These are phyloP conservation scores for Maudiozyma bulderi DNA, from an alignment of 805 yeast species.

Conservation along the genomic window DNA sequence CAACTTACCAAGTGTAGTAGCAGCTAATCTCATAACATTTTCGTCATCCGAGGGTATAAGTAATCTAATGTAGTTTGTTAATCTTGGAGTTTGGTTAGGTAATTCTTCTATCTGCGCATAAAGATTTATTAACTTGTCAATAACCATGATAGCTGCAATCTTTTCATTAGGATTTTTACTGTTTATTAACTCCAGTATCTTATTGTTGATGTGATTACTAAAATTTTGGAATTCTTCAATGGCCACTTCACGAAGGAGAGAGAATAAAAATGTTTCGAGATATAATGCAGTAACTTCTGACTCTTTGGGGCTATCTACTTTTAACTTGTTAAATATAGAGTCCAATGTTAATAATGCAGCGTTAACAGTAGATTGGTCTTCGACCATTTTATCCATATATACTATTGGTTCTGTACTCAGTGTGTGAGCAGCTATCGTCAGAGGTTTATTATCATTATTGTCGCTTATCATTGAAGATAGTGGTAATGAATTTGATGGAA, in stretches of 20 bases:
- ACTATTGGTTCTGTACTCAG: neutral
- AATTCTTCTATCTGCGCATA: constrained; percentile 71
- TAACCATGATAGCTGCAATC: constrained; percentile 83
- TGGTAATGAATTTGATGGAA: neutral
- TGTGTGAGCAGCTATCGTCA: neutral
- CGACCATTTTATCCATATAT: neutral
- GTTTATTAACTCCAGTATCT: constrained; percentile 68
- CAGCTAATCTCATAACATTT: constrained; percentile 73
- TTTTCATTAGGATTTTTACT: constrained; percentile 56
- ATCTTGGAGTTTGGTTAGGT: constrained; percentile 73
- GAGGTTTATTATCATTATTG: neutral
- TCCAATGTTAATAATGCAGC: constrained; percentile 6
- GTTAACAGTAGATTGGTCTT: neutral
- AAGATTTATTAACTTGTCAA: constrained; percentile 71
- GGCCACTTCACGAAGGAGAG: constrained; percentile 66
- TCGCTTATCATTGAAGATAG: neutral
- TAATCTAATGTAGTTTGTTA: constrained; percentile 69
- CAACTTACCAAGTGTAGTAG: constrained; percentile 71
- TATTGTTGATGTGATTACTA: constrained; percentile 72
- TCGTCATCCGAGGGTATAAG: constrained; percentile 69
- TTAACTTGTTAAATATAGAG: constrained; percentile 26
- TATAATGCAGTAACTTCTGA: constrained; percentile 46
- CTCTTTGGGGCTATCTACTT: constrained; percentile 23
- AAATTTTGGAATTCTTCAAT: constrained; percentile 68
- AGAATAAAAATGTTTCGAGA: constrained; percentile 52